A percentile compares a stretch with the other conserved stretches of the same genome.
These are phyloP conservation scores for Hypomyces perniciosus DNA, from an alignment of 2,329 filamentous ascomycete genomes.

Conservation along the genomic window DNA sequence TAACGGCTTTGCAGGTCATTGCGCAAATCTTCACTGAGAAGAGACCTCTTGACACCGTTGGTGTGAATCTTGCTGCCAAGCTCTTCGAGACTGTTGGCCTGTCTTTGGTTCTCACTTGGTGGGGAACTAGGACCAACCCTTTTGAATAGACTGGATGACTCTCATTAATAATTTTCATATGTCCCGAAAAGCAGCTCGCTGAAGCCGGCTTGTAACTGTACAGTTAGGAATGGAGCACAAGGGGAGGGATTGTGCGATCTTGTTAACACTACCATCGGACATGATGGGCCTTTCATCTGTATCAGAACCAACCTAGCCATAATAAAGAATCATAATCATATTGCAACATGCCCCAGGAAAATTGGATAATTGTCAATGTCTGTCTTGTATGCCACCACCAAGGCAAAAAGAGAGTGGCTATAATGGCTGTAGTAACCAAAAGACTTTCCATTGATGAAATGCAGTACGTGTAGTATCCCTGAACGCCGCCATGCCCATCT, in stretches of 20 bases:
- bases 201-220: no score
- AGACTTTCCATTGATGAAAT: slow-evolving; percentile 21
- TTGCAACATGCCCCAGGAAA: not conserved
- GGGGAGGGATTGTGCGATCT: no score
- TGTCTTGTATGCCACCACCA: not conserved
- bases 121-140: slow-evolving; percentile 91
- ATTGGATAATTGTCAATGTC: not conserved
- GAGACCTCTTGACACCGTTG: slow-evolving; percentile 83
- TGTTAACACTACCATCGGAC: not conserved
- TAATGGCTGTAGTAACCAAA: slow-evolving; percentile 1
- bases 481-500: slow-evolving; percentile 34
- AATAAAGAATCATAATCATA: not conserved
- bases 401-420: no score
- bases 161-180: not conserved
- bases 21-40: slow-evolving; percentile 85
- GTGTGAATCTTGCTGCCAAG: slow-evolving; percentile 76
- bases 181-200: not conserved
- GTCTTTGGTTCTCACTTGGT: slow-evolving; percentile 90
- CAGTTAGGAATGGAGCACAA: no score
- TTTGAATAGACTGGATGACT: slow-evolving; percentile 58
- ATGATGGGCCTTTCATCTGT: not conserved
- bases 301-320: not conserved
- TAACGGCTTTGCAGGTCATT: slow-evolving; percentile 59
- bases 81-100: slow-evolving; percentile 90
- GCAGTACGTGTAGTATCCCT: slow-evolving; percentile 21